Evolutionary conservation across 208 protist species (phyloP).

Genomic region (Trypanosoma conorhini): DNA sequence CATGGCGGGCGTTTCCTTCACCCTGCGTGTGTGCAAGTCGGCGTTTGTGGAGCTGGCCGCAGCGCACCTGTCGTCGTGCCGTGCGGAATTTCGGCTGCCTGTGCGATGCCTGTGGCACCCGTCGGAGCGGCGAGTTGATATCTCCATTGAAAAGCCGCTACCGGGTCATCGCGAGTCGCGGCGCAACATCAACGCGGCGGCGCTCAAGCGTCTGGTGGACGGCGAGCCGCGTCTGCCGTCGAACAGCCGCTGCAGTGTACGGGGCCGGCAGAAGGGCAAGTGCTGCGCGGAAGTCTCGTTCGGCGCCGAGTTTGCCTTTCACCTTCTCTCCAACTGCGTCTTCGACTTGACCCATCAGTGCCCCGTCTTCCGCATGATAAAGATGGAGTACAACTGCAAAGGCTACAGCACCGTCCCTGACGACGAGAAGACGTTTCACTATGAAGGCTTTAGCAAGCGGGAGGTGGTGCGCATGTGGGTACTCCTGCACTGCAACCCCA

Average conservation of each 20-base stretch:
- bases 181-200: slow-evolving; percentile 25
- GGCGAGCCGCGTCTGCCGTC: slow-evolving; percentile 26
- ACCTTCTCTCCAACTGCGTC: slow-evolving; percentile 21
- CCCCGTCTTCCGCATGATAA: slow-evolving; percentile 61
- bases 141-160: slow-evolving; percentile 30
- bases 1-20: slow-evolving; percentile 13
- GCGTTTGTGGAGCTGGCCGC: slow-evolving; percentile 26
- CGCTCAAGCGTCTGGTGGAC: slow-evolving; percentile 30
- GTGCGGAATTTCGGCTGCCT: slow-evolving; percentile 22
- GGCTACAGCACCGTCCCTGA: slow-evolving; percentile 29
- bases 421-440: slow-evolving; percentile 30
- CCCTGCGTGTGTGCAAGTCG: slow-evolving; percentile 29
- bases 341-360: slow-evolving; percentile 17
- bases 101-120: slow-evolving; percentile 18
- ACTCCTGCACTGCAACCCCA: slow-evolving; percentile 61
- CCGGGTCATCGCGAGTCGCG: slow-evolving; percentile 20
- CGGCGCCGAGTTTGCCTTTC: slow-evolving; percentile 15
- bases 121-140: slow-evolving; percentile 14
- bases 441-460: slow-evolving; percentile 50
- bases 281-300: slow-evolving; percentile 29
- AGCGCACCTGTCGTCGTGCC: slow-evolving; percentile 25
- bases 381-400: slow-evolving; percentile 74
- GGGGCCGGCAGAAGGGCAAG: neutral
- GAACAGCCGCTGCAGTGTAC: slow-evolving; percentile 21
- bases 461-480: slow-evolving; percentile 54